Conservation (phyloP, 176 grass and related monocot species). For the Carex cristatella region DNA sequence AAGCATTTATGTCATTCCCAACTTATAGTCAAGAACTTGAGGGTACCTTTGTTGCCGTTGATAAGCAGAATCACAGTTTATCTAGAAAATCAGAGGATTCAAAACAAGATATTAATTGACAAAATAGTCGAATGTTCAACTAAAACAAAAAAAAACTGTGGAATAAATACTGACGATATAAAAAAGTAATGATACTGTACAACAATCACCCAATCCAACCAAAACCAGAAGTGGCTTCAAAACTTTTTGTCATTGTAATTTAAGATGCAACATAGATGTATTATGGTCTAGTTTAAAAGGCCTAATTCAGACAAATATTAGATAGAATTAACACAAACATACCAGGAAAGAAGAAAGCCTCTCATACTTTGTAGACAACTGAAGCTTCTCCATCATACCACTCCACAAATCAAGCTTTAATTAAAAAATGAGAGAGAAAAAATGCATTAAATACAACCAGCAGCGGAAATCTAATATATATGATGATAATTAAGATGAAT, state of each 20-base stretch:
- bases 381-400: slow-evolving; percentile 50
- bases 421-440: slow-evolving; percentile 26
- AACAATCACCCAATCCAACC: neutral
- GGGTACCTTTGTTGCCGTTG: slow-evolving; percentile 45
- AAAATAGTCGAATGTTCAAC: neutral
- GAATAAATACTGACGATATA: neutral
- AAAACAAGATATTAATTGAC: slow-evolving; percentile 14
- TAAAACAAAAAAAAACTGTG: neutral
- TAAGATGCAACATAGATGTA: neutral
- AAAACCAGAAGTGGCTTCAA: neutral
- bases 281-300: neutral
- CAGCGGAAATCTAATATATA: neutral
- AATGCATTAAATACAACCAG: slow-evolving; percentile 17
- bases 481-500: neutral
- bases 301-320: slow-evolving; percentile 33
- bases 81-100: slow-evolving; percentile 46
- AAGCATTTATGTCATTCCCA: neutral
- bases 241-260: neutral
- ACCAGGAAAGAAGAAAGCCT: slow-evolving; percentile 68
- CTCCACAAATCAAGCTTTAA: slow-evolving; percentile 62
- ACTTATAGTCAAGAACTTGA: slow-evolving; percentile 9
- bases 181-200: neutral
- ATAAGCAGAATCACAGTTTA: slow-evolving; percentile 36
- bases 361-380: slow-evolving; percentile 45
- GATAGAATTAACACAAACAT: slow-evolving; percentile 25